Evolutionary conservation across 164 flowering plant genomes (phyloP), one percentile per base, ranked within the genome.

Genomic region (Nelumbo lutea): DNA sequence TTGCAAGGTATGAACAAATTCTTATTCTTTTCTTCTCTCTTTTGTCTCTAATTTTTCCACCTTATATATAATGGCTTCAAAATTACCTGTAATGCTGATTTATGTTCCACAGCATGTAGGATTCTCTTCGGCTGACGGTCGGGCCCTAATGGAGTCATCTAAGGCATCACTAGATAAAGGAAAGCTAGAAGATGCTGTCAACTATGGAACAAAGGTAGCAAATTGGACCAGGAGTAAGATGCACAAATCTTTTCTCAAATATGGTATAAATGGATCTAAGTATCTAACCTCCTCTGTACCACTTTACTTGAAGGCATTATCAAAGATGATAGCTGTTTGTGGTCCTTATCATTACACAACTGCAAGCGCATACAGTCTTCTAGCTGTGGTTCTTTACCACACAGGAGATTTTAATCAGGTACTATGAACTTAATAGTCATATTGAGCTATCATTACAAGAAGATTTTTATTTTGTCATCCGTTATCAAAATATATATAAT

Each of bases 321-420:
- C 96, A 6, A 94, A 91, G 76, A 91, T 94, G 68, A 86, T 87
- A 45, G 83, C 89, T 4, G 97, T 93, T 0, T 93, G 98, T 82
- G 96, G 98, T 65, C 97, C 98, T 66, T 90, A 88, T 75, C 96
- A 93, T 80, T 90, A 95, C 78, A 91, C 91, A 96, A 94, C 98
- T 39, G 97, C 98, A 3, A 96, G 97, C 67, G 98, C 98, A 60
- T 91, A 94, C 72, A 94, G 98, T 79, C 96, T 94, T 75, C 74
- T 94, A 78, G 98, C 97, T 73, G 98, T 94, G 13, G 98, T 94
- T 50, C 87, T 94, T 45, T 94, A 94, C 76, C 97, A 91, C 69
- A 94, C 97, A 9, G 98, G 98, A 39, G 98, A 93, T 70, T 93
- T 93, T 75, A 93, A 90, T 78, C 98, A 93, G 96, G 98, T 91